Percentiles rank a stretch among this genome's conserved stretches.
phyloP scores from a whole-genome alignment of 2,329 filamentous ascomycete genomes.

The Alternaria arborescens region DNA sequence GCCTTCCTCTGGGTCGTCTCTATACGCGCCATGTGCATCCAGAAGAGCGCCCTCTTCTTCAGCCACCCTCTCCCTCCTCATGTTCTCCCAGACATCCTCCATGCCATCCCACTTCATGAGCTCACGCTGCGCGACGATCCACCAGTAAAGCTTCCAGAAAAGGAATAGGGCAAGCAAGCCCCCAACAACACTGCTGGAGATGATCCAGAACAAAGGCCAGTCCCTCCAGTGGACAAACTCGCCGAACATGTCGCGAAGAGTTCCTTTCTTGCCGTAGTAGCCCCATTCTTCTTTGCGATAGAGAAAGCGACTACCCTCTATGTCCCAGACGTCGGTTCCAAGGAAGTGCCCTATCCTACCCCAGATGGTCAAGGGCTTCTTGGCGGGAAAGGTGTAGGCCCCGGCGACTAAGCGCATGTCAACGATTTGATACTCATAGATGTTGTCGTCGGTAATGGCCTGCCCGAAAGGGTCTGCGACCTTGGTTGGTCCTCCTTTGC shows the following conservation, averaged over 20 bases:
- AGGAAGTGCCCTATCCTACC: slow-evolving; percentile 36
- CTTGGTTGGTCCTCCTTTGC: slow-evolving; percentile 11
- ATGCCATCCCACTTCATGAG: slow-evolving; percentile 47
- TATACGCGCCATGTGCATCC: slow-evolving; percentile 26
- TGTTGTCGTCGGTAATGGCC: slow-evolving; percentile 20
- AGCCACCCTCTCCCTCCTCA: slow-evolving; percentile 29
- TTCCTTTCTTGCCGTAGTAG: slow-evolving; percentile 42
- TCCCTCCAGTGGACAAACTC: slow-evolving; percentile 36
- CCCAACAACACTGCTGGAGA: slow-evolving; percentile 26
- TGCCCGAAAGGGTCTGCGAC: slow-evolving; percentile 32
- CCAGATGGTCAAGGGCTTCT: slow-evolving; percentile 23
- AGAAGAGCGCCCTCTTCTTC: slow-evolving; percentile 39
- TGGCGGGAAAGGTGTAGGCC: slow-evolving; percentile 29
- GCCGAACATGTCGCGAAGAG: slow-evolving; percentile 37
- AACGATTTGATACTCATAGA: slow-evolving; percentile 37
- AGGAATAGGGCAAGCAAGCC: slow-evolving; percentile 29
- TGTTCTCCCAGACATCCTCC: slow-evolving; percentile 43
- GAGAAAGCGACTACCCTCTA: slow-evolving; percentile 36
- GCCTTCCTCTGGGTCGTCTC: slow-evolving; percentile 36
- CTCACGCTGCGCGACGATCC: slow-evolving; percentile 35
- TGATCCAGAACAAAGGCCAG: slow-evolving; percentile 35
- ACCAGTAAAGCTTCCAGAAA: slow-evolving; percentile 30
- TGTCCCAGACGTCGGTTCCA: slow-evolving; percentile 36
- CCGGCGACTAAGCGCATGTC: slow-evolving; percentile 36
- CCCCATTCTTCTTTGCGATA: slow-evolving; percentile 43